Evolutionary conservation across 1,139 yeast genomes (phyloP).

Genomic region (Sugiyamaella neomexicana): DNA sequence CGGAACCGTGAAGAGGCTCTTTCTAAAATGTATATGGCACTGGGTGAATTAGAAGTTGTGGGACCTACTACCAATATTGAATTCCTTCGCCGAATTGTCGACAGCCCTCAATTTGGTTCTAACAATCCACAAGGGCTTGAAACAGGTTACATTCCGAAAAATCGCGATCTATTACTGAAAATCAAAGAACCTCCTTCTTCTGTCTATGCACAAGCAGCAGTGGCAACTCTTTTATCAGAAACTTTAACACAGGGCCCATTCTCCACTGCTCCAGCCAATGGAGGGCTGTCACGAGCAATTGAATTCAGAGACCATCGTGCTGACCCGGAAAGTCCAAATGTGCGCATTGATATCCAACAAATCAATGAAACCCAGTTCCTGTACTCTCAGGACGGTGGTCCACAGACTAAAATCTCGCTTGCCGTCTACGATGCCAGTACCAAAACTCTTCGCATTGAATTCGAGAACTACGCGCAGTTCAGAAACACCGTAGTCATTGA

Average conservation of each 20-base stretch:
- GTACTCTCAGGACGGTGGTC: slow-evolving; percentile 20
- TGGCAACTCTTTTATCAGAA: slow-evolving; percentile 30
- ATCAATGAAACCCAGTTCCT: slow-evolving; percentile 21
- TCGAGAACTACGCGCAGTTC: slow-evolving; percentile 30
- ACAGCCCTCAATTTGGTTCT: slow-evolving; percentile 34
- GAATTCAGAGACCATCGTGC: slow-evolving; percentile 16
- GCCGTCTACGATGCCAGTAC: slow-evolving; percentile 18
- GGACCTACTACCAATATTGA: slow-evolving; percentile 42
- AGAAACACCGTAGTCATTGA: slow-evolving; percentile 35
- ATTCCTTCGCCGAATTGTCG: slow-evolving; percentile 37
- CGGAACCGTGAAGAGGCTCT: slow-evolving; percentile 38
- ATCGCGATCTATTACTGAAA: slow-evolving; percentile 31
- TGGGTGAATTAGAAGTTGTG: slow-evolving; percentile 38
- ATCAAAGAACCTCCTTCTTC: slow-evolving; percentile 28
- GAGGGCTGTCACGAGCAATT: slow-evolving; percentile 17
- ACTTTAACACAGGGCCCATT: slow-evolving; percentile 9
- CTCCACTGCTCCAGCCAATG: slow-evolving; percentile 20
- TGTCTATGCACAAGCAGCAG: slow-evolving; percentile 39
- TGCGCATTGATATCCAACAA: slow-evolving; percentile 9
- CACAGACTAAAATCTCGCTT: slow-evolving; percentile 15
- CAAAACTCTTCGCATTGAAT: slow-evolving; percentile 30
- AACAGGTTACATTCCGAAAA: slow-evolving; percentile 40
- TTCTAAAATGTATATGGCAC: slow-evolving; percentile 35
- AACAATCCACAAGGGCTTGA: slow-evolving; percentile 37
- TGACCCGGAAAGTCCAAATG: slow-evolving; percentile 10